phyloP scores from a whole-genome alignment of 495 filamentous ascomycete species.

The Hamigera avellanea region DNA sequence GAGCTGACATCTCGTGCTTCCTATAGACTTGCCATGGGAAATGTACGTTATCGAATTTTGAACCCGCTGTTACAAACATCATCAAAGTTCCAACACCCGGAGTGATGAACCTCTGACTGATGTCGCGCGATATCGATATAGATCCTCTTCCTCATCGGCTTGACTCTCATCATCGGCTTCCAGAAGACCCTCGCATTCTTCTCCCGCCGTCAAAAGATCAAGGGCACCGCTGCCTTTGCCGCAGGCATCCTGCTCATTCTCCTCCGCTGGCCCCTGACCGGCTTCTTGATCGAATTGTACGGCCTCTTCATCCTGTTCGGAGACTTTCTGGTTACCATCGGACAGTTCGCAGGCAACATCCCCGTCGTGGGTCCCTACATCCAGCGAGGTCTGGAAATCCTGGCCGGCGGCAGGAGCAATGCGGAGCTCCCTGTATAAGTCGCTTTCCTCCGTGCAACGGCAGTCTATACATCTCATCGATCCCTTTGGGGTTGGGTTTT shows the following conservation, averaged over 20 bases:
- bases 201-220: slow-evolving; percentile 80
- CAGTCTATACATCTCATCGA: too few relatives aligned
- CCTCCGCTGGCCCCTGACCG: slow-evolving; percentile 75
- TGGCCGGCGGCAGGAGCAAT: slow-evolving; percentile 55
- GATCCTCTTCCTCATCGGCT: slow-evolving; percentile 95
- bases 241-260: slow-evolving; percentile 78
- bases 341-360: slow-evolving; percentile 70
- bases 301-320: slow-evolving; percentile 90
- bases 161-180: slow-evolving; percentile 90
- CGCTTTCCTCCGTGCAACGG: too few relatives aligned
- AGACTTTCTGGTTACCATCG: slow-evolving; percentile 89
- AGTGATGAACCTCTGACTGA: too few relatives aligned
- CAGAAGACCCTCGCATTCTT: slow-evolving; percentile 89
- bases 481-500: too few relatives aligned
- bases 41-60: slow-evolving; percentile 35
- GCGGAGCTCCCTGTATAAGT: slow-evolving; percentile 61
- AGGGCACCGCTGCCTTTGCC: slow-evolving; percentile 83
- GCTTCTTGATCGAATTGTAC: slow-evolving; percentile 84
- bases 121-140: too few relatives aligned
- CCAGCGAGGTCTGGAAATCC: slow-evolving; percentile 50
- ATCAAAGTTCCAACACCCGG: too few relatives aligned
- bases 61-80: too few relatives aligned
- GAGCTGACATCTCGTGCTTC: slow-evolving; percentile 5
- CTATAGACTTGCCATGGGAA: slow-evolving; percentile 73
- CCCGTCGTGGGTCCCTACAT: slow-evolving; percentile 82